Evolutionary conservation across 2,329 filamentous ascomycete species (phyloP).

Genomic region (Colletotrichum euphorbiae): DNA sequence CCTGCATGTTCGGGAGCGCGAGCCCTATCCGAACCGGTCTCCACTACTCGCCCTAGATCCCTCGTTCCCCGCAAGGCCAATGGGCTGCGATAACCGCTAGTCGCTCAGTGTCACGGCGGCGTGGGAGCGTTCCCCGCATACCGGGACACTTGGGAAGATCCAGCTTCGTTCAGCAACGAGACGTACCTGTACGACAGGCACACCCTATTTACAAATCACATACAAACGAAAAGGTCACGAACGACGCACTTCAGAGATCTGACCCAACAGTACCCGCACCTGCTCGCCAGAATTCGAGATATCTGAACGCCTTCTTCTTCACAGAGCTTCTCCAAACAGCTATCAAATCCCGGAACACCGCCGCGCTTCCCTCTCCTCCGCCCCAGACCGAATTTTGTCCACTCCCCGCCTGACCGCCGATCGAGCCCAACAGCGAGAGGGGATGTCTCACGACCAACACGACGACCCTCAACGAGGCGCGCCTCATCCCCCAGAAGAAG

Average conservation of each 20-base stretch:
- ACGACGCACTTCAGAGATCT: constrained; percentile 17
- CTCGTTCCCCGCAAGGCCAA: constrained; percentile 54
- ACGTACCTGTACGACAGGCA: constrained; percentile 15
- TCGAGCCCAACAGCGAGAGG: constrained; percentile 41
- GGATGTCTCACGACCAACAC: constrained; percentile 65
- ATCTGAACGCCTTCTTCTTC: constrained; percentile 32
- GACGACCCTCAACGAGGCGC: constrained; percentile 44
- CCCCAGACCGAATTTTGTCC: not conserved
- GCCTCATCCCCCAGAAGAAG: constrained; percentile 48
- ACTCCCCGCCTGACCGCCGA: constrained; percentile 17
- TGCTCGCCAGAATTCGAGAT: constrained; percentile 13
- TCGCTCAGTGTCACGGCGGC: constrained; percentile 66
- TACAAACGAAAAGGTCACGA: constrained; percentile 6
- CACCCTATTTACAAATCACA: constrained; percentile 8
- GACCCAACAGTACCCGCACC: not conserved
- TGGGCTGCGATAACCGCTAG: constrained; percentile 69
- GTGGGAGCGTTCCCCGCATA: constrained; percentile 70
- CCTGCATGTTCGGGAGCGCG: constrained; percentile 35
- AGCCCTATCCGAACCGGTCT: constrained; percentile 22
- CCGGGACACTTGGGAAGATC: constrained; percentile 50
- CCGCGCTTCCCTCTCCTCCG: not conserved
- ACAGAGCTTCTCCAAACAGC: constrained; percentile 1
- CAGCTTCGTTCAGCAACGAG: constrained; percentile 17
- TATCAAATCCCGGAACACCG: constrained; percentile 1
- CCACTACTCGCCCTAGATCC: constrained; percentile 24